Evolutionary conservation across 495 filamentous ascomycete species (phyloP), one percentile per base, ranked within the genome.

Genomic region (Poronia punctata): DNA sequence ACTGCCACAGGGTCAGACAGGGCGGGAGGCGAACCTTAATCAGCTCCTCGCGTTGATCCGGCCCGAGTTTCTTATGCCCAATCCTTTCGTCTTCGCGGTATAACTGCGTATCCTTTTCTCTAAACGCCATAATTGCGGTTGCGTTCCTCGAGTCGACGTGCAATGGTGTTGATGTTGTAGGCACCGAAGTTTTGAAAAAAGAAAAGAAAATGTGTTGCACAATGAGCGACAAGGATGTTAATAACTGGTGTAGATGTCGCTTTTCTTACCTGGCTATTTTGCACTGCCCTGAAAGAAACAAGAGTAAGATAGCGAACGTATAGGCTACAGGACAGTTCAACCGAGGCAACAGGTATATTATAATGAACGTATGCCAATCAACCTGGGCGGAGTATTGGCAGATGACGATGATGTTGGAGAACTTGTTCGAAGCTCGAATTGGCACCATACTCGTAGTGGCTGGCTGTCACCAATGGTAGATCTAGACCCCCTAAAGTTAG

Each of bases 41-140:
- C 14, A 95, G 62, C 40, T 71, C 68, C 57, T 88, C 82, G 38
- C 86, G 78, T 48, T 93, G 80, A 38, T 74, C 62, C 6, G 72
- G 62, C 21, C 68, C 75, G 36, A 95, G 68, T 18, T 75, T 71
- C 39, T 55, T 64, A 48, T 82, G 77, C 15, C 76, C 66, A 27
- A 60, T 47, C 40, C 70, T 76, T 35, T 72, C 72, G 63, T 87
- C 82, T 34, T 72, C 68, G 46, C 81, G 72, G 52, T 88, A 81
- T 17, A 76, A 59, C 23, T 79, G 50, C 35, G 62, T 68, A 43
- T 83, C 79, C 49, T 60, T 64, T 14, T 65, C 48, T 31, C 61
- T 65, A 40, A 80, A 70, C 12, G 67, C 51, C 78, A 84, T 82
- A 23, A 35, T 57, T 14, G 49, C 41, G 39, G 32, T 46, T n/a